Conservation (phyloP, 2,329 filamentous ascomycete species). For the Coleophoma cylindrospora region DNA sequence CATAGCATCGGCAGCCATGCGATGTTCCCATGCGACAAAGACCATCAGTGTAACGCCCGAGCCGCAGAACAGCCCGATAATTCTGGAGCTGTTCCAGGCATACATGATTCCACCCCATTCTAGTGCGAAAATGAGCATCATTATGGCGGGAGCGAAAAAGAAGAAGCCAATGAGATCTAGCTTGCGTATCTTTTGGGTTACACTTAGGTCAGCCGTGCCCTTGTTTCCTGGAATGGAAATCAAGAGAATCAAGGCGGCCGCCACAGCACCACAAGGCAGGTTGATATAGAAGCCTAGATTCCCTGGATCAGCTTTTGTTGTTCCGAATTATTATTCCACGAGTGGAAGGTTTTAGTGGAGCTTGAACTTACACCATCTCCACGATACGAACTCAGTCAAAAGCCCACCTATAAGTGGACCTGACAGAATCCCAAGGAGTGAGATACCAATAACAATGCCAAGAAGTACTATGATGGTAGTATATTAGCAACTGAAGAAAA, state of each 20-base stretch:
- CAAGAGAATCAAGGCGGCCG: conserved; percentile 26
- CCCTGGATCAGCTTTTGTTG: neutral
- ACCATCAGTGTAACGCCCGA: conserved; percentile 5
- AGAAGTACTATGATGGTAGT: neutral
- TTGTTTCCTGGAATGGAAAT: conserved; percentile 25
- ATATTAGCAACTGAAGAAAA: neutral
- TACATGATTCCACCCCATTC: conserved; percentile 25
- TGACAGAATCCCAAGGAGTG: conserved; percentile 4
- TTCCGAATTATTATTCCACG: neutral
- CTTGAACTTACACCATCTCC: conserved; percentile 12
- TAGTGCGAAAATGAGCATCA: conserved; percentile 25
- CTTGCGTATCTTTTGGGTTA: conserved; percentile 11
- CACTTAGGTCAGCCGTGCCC: too few relatives aligned
- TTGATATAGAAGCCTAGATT: conserved; percentile 29
- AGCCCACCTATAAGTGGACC: conserved; percentile 25
- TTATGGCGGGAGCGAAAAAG: conserved; percentile 25
- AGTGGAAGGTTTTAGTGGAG: neutral
- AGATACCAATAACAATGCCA: neutral
- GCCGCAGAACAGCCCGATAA: conserved; percentile 15
- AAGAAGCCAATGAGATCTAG: conserved; percentile 25
- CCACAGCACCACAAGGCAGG: conserved; percentile 30
- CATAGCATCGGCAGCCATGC: conserved; percentile 15
- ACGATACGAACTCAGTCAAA: conserved; percentile 25
- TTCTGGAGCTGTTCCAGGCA: conserved; percentile 15
- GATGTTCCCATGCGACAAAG: conserved; percentile 15